A percentile compares a stretch with the other conserved stretches of the same genome.
Conservation (phyloP, 306 rosid genomes). For the Vigna angularis region DNA sequence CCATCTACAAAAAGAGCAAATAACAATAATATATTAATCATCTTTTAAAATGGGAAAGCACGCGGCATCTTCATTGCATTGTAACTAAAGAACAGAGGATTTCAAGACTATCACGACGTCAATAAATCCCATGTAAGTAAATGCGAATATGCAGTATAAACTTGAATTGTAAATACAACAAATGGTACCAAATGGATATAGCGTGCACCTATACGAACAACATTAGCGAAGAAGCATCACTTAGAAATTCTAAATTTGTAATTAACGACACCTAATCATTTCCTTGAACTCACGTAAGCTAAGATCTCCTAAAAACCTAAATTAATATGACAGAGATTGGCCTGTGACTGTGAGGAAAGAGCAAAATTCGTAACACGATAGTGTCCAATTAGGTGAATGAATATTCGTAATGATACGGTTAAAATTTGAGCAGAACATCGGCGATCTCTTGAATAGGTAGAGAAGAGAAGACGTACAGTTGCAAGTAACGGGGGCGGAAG, state of each 20-base stretch:
- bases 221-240: neutral
- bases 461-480: slow-evolving; percentile 55
- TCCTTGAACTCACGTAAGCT: neutral
- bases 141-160: slow-evolving; percentile 4
- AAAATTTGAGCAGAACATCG: no score
- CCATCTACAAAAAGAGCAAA: slow-evolving; percentile 65
- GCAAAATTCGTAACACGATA: neutral
- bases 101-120: neutral
- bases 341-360: neutral
- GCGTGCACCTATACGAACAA: neutral
- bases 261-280: neutral
- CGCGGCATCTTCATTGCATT: neutral
- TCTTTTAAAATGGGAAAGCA: slow-evolving; percentile 37
- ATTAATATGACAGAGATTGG: neutral
- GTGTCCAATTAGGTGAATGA: neutral
- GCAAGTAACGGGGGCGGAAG: slow-evolving; percentile 82
- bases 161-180: neutral
- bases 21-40: neutral
- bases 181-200: neutral
- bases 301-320: neutral
- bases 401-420: neutral
- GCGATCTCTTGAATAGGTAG: no score
- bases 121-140: neutral
- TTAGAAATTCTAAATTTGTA: neutral
- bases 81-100: neutral